phyloP scores from a whole-genome alignment of 2,329 filamentous ascomycete species.

The Colletotrichum coccodes region DNA sequence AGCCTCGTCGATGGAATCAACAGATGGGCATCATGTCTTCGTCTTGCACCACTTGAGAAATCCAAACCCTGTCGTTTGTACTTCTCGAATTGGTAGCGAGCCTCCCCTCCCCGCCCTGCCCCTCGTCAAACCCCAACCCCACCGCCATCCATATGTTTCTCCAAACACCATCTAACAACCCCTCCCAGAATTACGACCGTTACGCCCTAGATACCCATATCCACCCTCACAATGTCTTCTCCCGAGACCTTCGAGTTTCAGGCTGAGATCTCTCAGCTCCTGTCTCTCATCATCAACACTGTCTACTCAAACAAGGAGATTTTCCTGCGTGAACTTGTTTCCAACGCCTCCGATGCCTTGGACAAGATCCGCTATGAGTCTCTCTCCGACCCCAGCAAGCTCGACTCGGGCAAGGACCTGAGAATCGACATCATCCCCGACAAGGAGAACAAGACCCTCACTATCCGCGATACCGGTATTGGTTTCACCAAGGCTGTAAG shows the following conservation, averaged over 20 bases:
- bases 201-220: conserved; percentile 33
- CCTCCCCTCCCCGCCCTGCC: neutral
- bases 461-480: conserved; percentile 97
- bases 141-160: conserved; percentile 4
- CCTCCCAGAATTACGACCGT: conserved; percentile 30
- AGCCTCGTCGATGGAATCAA: neutral
- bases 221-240: conserved; percentile 71
- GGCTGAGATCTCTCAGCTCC: conserved; percentile 99
- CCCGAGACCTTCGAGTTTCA: conserved; percentile 99
- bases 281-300: conserved; percentile 99
- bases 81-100: neutral
- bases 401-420: conserved; percentile 97
- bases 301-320: conserved; percentile 99
- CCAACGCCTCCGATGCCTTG: conserved; percentile 97
- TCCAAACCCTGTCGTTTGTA: neutral
- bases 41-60: neutral
- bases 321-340: conserved; percentile 98
- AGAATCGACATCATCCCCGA: conserved; percentile 99
- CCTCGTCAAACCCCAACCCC: conserved; percentile 31
- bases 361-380: conserved; percentile 99
- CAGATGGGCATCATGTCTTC: too few relatives aligned
- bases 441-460: conserved; percentile 97
- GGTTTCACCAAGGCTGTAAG: conserved; percentile 99
- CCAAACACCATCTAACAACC: conserved; percentile 10
- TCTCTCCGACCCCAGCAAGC: conserved; percentile 95